Conservation (phyloP, 495 filamentous ascomycete species). For the Polyplosphaeria fusca region DNA sequence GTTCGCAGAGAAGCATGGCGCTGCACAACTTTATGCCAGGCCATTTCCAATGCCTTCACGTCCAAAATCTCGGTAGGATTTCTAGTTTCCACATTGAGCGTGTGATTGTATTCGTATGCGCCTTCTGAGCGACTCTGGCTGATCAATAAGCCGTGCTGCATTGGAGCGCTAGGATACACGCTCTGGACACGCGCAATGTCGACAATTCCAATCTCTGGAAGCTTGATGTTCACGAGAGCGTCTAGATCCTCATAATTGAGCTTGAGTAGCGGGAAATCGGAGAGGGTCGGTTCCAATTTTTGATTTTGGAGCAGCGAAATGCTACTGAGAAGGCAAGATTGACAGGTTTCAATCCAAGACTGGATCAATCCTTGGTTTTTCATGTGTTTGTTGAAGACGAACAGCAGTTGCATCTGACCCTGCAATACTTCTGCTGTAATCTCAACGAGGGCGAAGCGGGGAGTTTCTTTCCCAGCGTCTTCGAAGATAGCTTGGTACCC, state of each 20-base stretch:
- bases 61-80: slow-evolving; percentile 17
- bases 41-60: neutral
- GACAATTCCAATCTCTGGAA: slow-evolving; percentile 20
- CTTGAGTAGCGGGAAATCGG: slow-evolving; percentile 17
- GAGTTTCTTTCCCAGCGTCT: slow-evolving; percentile 18
- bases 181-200: slow-evolving; percentile 9
- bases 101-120: slow-evolving; percentile 25
- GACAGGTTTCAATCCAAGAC: slow-evolving; percentile 11
- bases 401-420: slow-evolving; percentile 19
- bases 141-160: slow-evolving; percentile 24
- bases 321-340: slow-evolving; percentile 4
- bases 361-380: slow-evolving; percentile 20
- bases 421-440: slow-evolving; percentile 20
- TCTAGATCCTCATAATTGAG: slow-evolving; percentile 10
- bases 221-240: slow-evolving; percentile 6
- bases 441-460: slow-evolving; percentile 23
- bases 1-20: slow-evolving; percentile 26
- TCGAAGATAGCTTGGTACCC: slow-evolving; percentile 23
- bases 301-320: slow-evolving; percentile 13
- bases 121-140: slow-evolving; percentile 17
- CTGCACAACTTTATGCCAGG: slow-evolving; percentile 22
- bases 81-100: slow-evolving; percentile 17
- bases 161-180: slow-evolving; percentile 22
- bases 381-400: slow-evolving; percentile 25
- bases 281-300: slow-evolving; percentile 17